A percentile compares a stretch with the other conserved stretches of the same genome.
phyloP scores from a whole-genome alignment of 352 stramenopile genomes.

The Phytopythium vexans region DNA sequence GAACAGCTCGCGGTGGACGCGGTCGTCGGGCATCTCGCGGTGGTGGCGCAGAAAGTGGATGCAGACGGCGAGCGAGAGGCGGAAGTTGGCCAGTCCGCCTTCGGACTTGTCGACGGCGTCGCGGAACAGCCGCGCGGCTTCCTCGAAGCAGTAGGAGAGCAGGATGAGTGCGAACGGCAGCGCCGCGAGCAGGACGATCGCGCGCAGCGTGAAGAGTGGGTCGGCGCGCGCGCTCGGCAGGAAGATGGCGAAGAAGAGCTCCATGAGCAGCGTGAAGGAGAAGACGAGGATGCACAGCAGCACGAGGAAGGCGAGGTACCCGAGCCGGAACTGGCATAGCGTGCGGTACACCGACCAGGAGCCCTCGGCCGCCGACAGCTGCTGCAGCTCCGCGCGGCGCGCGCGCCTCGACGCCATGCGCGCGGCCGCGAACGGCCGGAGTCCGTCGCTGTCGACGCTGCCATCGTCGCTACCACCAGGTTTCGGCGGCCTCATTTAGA shows the following conservation, averaged over 20 bases:
- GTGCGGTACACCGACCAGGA: slow-evolving; percentile 78
- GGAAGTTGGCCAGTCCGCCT: slow-evolving; percentile 79
- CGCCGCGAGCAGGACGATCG: slow-evolving; percentile 60
- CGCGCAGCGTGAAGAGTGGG: slow-evolving; percentile 67
- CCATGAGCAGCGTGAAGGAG: slow-evolving; percentile 86
- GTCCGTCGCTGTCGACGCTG: background rate
- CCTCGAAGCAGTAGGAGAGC: slow-evolving; percentile 87
- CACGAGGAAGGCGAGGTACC: slow-evolving; percentile 87
- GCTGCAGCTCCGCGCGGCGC: slow-evolving; percentile 64
- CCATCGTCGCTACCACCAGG: background rate
- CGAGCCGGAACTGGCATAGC: slow-evolving; percentile 82
- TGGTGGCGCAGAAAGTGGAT: slow-evolving; percentile 83
- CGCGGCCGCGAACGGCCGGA: slow-evolving; percentile 25
- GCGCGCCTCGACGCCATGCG: slow-evolving; percentile 58
- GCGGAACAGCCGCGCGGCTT: slow-evolving; percentile 75
- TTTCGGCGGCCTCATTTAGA: slow-evolving; percentile 6
- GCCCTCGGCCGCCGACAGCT: slow-evolving; percentile 52
- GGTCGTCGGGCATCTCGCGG: slow-evolving; percentile 78
- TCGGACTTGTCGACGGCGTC: slow-evolving; percentile 86
- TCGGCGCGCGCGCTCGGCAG: slow-evolving; percentile 70
- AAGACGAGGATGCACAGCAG: slow-evolving; percentile 90
- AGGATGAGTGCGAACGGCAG: slow-evolving; percentile 78
- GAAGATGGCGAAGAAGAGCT: slow-evolving; percentile 91
- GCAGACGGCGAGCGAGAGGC: slow-evolving; percentile 76
- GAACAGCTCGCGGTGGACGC: slow-evolving; percentile 48